Base-by-base conservation (phyloP, 768 basidiomycete species). In the Daedalea quercina region DNA sequence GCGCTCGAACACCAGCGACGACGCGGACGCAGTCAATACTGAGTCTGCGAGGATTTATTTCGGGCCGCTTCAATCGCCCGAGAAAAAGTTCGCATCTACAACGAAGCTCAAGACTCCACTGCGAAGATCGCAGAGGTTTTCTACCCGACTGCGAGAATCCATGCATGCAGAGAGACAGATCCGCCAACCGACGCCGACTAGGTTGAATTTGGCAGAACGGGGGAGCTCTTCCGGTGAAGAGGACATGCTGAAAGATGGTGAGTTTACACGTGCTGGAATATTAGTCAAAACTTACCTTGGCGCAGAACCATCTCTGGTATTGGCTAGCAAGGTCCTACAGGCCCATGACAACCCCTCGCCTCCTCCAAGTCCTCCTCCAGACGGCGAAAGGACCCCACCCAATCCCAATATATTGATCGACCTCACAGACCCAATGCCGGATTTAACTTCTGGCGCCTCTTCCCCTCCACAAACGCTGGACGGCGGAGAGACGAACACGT, bases 331-430 rank as follows among this genome's bases (percentile, higher is more conserved):
- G 67, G 79, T 90, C 44, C 75, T 84, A 43, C 76, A 80, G 47
- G 87, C 88, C 48, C 78, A 80, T 53, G 82, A 81, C 60, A 90
- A 90, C 60, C 88, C 88, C 17, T 90, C 87, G 17, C 87, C 87
- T 17, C 80, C 80, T 3, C 80, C 80, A 1, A 62, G 58, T 42
- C 60, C 63, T 12, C 51, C 56, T 1, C 35, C 23, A 25, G 60
- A 49, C 40, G 59, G 15, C 6, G 37, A 31, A 59, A 44, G 57
- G 47, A 42, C 57, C 20, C 23, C 47, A 46, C 58, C 50, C 24
- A 47, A 9, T 52, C 19, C 52, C 40, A 40, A 35, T 51, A 56
- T 49, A 33, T 44, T 15, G 49, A 50, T 26, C 43, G 23, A 45
- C 20, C 44, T 45, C 7, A 23, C 44, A 11, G 22, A 28, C 3